These are phyloP conservation scores for Lactarius deliciosus DNA, from an alignment of 768 basidiomycete genomes.

Conservation along the genomic window DNA sequence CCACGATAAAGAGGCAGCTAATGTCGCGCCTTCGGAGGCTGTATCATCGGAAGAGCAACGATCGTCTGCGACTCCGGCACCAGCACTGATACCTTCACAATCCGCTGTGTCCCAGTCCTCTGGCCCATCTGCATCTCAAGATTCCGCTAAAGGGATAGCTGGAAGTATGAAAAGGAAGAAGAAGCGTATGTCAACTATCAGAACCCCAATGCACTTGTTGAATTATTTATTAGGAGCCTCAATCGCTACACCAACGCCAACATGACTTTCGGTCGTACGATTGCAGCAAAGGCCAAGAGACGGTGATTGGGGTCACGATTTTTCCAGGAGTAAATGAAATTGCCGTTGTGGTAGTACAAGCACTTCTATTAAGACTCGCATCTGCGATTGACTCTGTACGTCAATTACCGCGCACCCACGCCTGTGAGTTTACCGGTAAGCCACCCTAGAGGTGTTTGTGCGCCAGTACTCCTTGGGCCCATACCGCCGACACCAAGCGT, in stretches of 20 bases:
- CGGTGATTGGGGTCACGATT: neutral
- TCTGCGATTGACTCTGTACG: neutral
- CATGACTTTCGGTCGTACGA: neutral
- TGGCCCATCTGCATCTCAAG: constrained; percentile 45
- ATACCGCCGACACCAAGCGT: constrained; percentile 64
- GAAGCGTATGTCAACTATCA: constrained; percentile 54
- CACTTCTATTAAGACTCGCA: neutral
- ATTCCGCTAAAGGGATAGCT: constrained; percentile 46
- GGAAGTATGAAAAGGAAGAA: constrained; percentile 70
- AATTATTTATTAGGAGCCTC: constrained; percentile 15
- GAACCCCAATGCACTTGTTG: neutral
- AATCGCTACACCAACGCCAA: constrained; percentile 14
- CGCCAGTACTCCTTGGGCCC: constrained; percentile 54
- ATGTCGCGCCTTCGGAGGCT: constrained; percentile 26
- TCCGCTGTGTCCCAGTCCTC: constrained; percentile 38
- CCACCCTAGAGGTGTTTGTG: constrained; percentile 79
- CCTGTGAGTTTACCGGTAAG: constrained; percentile 72
- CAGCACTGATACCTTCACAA: constrained; percentile 33
- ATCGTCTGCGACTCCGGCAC: constrained; percentile 38
- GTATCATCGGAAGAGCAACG: constrained; percentile 26
- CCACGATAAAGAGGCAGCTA: constrained; percentile 38
- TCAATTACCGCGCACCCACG: constrained; percentile 48
- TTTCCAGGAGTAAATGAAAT: neutral
- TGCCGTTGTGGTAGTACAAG: neutral
- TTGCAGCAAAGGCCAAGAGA: neutral